Base-by-base conservation (phyloP, 2,329 filamentous ascomycete genomes). In the Podosphaera fusca region DNA sequence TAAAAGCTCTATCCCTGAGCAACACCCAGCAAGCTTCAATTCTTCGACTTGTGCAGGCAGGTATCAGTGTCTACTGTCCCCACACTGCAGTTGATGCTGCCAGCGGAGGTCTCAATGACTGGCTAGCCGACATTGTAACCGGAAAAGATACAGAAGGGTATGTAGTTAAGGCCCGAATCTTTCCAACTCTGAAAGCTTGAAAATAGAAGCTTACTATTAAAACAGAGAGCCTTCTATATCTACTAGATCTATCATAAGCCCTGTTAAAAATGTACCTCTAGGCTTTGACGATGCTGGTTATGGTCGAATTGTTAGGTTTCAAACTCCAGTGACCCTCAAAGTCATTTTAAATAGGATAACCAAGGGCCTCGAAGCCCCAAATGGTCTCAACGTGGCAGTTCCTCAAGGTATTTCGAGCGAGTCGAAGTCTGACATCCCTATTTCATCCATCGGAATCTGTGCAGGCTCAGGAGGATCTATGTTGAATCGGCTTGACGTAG, bases 61-160 rank as follows among this genome's bases (percentile, higher is more conserved):
- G 90, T 40, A 87, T 98, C 64, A 94, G 88, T 61, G 88, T 98
- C 58, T 98, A 96, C 73, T 88, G 84, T 62, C 92, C 92, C 0
- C 92, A 98, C 71, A 98, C 92, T 0, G 90, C 92, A 12, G 80
- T 96, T 49, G 92, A 98, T 69, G 87, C 87, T 45, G 86, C 86
- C 0, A 79, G 81, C 0, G 80, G 82, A 21, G 92, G 92, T 3
- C 79, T 98, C 63, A 94, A 89, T 66, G 87, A 94, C 68, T 98
- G 90, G 90, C 81, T 98, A 8, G 87, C 87, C 59, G 85, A 94
- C 66, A 82, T 94, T 54, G 79, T 95, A 29, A 81, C 82, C 1
- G 54, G 55, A n/a, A 45, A 55, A 33, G 53, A 55, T 31, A 45
- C 53, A 31, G 53, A 55, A 30, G 33, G 36, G 53, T 55, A 31